Evolutionary conservation across 2,329 filamentous ascomycete genomes (phyloP), one percentile per base, ranked within the genome.

Genomic region (Calonectria leucothoes): DNA sequence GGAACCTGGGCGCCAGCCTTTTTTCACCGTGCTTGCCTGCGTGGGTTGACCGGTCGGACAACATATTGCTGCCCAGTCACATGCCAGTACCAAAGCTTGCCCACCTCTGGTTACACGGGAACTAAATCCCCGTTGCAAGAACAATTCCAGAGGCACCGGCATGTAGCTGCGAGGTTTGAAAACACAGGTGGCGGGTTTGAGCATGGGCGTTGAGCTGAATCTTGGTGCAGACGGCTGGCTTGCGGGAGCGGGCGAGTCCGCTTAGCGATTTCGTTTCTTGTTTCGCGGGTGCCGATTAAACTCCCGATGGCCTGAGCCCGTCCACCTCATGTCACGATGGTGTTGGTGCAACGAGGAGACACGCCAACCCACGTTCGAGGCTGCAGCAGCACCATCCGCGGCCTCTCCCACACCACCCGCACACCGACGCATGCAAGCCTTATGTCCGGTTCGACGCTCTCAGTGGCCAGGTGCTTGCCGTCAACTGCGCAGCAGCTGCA

Each of bases 401-500:
- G 20, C 25, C 37, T 64, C 65, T 20, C 35, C 51, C 65, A 48
- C 37, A 52, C 49, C 55, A 49, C 67, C 31, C 37, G n/a, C 33
- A 61, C 39, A 17, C 42, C 29, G 45, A 52, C 27, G 59, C 45
- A 63, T 64, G 45, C 57, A 35, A 45, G 59, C 27, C 59, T 48
- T 64, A 33, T 52, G 67, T 61, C 57, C 45, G 67, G 61, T 63
- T 52, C 57, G 33, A 33, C 23, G 25, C 57, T 55, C 10, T 27
- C n/a, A 51, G 17, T 63, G 67, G 45, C 57, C 29, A 51, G 55
- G 3, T 37, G 17, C 20, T 11, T 42, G 20, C 12, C 42, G 12
- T 7, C 20, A 45, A 45, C 29, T 59, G 33, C 67, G 45, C 67
- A n/a, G 61, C 67, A 70, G 63, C 67, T 70, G 35, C 45, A 70